Evolutionary conservation across 495 filamentous ascomycete species (phyloP).

Genomic region (Evernia prunastri): DNA sequence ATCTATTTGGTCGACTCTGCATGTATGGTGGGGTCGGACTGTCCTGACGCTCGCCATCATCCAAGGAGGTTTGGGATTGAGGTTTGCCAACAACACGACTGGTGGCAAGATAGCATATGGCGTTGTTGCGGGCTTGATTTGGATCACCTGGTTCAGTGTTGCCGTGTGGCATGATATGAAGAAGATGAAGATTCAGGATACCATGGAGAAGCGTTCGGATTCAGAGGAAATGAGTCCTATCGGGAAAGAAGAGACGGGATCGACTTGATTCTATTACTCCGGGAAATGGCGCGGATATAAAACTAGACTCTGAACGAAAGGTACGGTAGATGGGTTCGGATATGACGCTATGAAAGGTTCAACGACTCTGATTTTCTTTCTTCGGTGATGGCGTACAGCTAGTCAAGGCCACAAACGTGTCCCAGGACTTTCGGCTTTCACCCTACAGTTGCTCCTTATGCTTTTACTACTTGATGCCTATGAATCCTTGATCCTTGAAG

Average conservation of each 20-base stretch:
- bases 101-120: constrained; percentile 51
- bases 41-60: constrained; percentile 58
- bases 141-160: constrained; percentile 39
- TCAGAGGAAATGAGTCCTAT: background rate
- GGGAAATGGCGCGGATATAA: no score
- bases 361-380: background rate
- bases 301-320: no score
- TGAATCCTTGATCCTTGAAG: no score
- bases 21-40: constrained; percentile 64
- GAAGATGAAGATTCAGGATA: background rate
- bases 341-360: background rate
- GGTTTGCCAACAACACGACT: constrained; percentile 37
- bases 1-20: constrained; percentile 27
- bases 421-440: no score
- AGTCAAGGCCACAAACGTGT: no score
- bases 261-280: background rate
- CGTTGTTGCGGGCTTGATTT: constrained; percentile 51
- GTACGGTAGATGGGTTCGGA: no score
- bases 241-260: background rate
- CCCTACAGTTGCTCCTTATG: no score
- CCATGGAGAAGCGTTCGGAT: background rate
- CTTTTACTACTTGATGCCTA: no score
- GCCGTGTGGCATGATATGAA: constrained; percentile 15
- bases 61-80: constrained; percentile 63
- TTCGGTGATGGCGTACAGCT: no score